Evolutionary conservation across 179 eudicot species (phyloP).

Genomic region (Patellifolia procumbens): DNA sequence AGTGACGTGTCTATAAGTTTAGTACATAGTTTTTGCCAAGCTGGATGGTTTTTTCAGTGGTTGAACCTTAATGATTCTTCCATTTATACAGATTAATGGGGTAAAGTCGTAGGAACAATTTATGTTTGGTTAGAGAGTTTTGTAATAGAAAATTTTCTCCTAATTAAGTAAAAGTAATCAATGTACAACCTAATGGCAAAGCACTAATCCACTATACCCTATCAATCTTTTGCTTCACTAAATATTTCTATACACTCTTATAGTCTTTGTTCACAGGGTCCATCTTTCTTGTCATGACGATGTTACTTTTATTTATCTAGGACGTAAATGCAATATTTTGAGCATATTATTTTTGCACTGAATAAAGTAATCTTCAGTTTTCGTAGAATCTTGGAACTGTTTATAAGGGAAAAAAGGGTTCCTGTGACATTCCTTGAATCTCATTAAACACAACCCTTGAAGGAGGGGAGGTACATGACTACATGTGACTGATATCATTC

Average conservation of each 20-base stretch:
- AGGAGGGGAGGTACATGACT: no score
- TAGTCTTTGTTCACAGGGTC: background rate
- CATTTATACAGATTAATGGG: background rate
- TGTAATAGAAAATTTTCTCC: background rate
- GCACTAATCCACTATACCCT: background rate
- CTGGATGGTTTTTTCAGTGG: background rate
- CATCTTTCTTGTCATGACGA: background rate
- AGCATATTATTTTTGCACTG: no score
- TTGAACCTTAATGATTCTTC: background rate
- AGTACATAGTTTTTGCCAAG: background rate
- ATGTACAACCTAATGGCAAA: background rate
- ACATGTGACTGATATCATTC: no score
- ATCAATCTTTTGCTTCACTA: background rate
- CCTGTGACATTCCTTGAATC: no score
- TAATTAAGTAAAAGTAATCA: background rate
- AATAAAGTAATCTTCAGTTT: no score
- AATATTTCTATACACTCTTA: background rate
- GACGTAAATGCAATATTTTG: background rate
- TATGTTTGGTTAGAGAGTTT: background rate
- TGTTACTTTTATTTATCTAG: background rate
- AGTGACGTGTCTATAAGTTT: background rate
- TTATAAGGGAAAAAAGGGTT: no score
- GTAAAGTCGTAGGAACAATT: background rate
- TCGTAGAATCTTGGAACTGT: no score
- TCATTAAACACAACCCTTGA: no score